Percentiles rank a stretch among this genome's conserved stretches.
These are phyloP conservation scores for Trichoderma cornu-damae DNA, from an alignment of 2,329 filamentous ascomycete species.

Conservation along the genomic window DNA sequence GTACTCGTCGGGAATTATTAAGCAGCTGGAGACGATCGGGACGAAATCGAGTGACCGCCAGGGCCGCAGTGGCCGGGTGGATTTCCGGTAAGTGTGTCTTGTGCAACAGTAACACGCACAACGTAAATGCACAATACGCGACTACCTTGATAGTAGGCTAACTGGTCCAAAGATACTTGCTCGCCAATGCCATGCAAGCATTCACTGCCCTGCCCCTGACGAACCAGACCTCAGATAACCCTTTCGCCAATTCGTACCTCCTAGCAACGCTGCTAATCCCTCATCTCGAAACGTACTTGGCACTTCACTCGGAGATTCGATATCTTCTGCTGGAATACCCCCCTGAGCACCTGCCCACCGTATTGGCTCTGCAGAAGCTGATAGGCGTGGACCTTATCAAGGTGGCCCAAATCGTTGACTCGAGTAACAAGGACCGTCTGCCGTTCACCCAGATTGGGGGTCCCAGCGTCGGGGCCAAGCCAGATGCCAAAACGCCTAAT, in stretches of 20 bases:
- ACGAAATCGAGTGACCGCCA: conserved; percentile 42
- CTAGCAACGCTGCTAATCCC: conserved; percentile 56
- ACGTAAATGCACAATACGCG: background rate
- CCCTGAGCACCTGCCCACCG: conserved; percentile 49
- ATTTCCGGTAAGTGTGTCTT: conserved; percentile 48
- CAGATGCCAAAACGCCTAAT: conserved; percentile 24
- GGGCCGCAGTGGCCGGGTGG: conserved; percentile 51
- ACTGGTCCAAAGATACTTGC: conserved; percentile 46
- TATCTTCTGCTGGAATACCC: conserved; percentile 58
- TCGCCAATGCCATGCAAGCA: conserved; percentile 56
- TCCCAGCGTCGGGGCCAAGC: conserved; percentile 27
- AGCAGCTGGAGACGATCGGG: conserved; percentile 52
- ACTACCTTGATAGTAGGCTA: background rate
- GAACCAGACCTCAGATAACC: conserved; percentile 49
- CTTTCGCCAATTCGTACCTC: conserved; percentile 48
- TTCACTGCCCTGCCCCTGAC: conserved; percentile 48
- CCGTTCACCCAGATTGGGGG: conserved; percentile 40
- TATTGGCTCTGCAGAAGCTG: conserved; percentile 53
- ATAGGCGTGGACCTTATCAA: conserved; percentile 54
- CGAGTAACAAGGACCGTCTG: conserved; percentile 35
- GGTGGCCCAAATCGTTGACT: conserved; percentile 52
- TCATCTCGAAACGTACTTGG: conserved; percentile 56
- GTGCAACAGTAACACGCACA: no score
- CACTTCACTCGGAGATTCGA: conserved; percentile 46
- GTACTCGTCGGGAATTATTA: conserved; percentile 44